Conservation (phyloP, 306 rosid species). For the Prunus mume region DNA sequence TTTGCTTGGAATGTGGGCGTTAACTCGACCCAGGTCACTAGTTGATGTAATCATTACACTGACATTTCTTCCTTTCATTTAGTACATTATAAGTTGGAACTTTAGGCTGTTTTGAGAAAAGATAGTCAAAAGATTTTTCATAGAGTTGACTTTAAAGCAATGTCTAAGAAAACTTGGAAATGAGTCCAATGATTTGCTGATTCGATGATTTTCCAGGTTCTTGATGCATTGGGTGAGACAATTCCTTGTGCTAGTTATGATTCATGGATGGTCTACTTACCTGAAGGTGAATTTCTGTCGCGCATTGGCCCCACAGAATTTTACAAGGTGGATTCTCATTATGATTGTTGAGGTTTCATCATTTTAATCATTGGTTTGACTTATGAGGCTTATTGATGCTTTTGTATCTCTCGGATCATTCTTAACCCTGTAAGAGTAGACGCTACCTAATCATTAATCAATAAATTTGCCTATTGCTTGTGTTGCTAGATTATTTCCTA, state of each 20-base stretch:
- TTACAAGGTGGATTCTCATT: conserved; percentile 49
- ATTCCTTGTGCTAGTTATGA: conserved; percentile 77
- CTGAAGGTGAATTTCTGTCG: conserved; percentile 85
- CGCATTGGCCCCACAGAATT: conserved; percentile 93
- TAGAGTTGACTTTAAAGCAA: too few species aligned
- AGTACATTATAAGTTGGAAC: too few species aligned
- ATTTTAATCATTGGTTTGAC: neutral
- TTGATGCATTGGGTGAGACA: conserved; percentile 81
- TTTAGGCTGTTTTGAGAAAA: too few species aligned
- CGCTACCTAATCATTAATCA: neutral
- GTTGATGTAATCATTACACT: too few species aligned
- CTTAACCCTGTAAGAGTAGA: too few species aligned
- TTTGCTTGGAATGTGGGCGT: too few species aligned
- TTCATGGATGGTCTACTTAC: conserved; percentile 94
- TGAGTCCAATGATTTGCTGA: neutral
- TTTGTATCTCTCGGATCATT: neutral
- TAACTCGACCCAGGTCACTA: too few species aligned
- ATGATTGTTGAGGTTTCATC: neutral
- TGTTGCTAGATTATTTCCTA: neutral
- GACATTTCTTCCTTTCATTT: too few species aligned
- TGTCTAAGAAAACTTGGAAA: neutral
- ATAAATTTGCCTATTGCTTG: too few species aligned
- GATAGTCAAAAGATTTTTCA: too few species aligned
- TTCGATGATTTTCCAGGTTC: conserved; percentile 44
- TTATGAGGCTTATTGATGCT: neutral